phyloP scores from a whole-genome alignment of 2,329 filamentous ascomycete species.

The Botrytis tulipae region DNA sequence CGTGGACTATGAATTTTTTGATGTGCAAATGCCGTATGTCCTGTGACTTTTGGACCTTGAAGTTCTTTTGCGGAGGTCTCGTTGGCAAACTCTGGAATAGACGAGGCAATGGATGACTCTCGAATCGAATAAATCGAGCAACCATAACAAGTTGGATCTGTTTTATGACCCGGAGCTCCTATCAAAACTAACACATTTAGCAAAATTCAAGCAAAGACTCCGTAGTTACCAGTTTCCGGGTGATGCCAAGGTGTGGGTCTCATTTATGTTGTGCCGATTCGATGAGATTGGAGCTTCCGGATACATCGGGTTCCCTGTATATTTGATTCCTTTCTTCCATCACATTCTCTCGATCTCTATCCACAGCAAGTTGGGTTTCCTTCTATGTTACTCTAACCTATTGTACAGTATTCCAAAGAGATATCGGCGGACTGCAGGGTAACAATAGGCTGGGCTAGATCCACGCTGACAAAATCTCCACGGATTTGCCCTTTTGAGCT shows the following conservation, averaged over 20 bases:
- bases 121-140: no score
- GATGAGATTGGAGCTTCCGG: no score
- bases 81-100: not conserved
- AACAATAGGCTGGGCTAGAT: not conserved
- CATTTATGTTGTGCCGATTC: no score
- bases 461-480: not conserved
- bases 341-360: accelerated
- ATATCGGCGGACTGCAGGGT: not conserved
- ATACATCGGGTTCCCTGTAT: not conserved
- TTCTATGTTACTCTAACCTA: not conserved
- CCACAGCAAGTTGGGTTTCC: not conserved
- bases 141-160: no score
- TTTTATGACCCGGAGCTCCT: no score
- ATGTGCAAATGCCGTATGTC: not conserved
- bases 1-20: not conserved
- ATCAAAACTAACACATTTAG: no score
- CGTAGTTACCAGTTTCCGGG: no score
- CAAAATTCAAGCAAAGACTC: no score
- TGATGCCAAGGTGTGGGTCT: no score
- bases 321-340: not conserved
- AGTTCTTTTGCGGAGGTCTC: not conserved
- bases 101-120: no score
- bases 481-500: not conserved
- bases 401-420: not conserved
- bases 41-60: not conserved